phyloP scores from a whole-genome alignment of 2,329 filamentous ascomycete species.

The Paecilomyces fulvus region DNA sequence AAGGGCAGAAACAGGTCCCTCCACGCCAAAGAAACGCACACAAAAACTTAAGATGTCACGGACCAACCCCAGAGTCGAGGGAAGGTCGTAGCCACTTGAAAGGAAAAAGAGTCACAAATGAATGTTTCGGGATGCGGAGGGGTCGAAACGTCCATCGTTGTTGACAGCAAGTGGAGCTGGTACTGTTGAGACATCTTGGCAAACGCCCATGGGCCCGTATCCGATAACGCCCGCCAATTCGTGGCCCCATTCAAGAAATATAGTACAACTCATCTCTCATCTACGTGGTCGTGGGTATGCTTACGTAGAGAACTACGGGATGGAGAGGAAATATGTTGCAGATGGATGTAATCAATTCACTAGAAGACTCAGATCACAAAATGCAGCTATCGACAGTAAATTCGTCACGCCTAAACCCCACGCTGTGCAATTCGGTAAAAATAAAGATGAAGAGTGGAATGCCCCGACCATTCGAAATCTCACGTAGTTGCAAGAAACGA shows the following conservation, averaged over 20 bases:
- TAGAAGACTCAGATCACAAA: not conserved
- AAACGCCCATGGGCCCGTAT: not conserved
- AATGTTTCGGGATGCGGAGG: not conserved
- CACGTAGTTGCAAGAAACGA: not conserved
- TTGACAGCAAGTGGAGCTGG: conserved; percentile 1
- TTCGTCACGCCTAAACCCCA: conserved; percentile 34
- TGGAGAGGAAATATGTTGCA: not conserved
- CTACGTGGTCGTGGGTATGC: not conserved
- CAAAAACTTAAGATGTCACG: not conserved
- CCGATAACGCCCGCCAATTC: not conserved
- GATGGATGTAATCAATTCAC: not conserved
- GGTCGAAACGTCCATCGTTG: not conserved
- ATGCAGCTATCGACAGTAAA: conserved; percentile 1
- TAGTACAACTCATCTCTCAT: not conserved
- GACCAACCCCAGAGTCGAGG: not conserved
- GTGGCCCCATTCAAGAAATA: not conserved
- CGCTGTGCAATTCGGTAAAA: conserved; percentile 33
- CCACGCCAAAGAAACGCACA: not conserved
- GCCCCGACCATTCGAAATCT: not conserved
- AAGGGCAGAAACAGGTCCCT: not conserved
- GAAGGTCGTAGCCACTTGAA: not conserved
- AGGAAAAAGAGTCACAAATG: not conserved
- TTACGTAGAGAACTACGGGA: not conserved
- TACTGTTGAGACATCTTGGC: not conserved
- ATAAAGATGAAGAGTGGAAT: conserved; percentile 3